Conservation (phyloP, 1,284 basidiomycete genomes). For the Ustilago crameri region DNA sequence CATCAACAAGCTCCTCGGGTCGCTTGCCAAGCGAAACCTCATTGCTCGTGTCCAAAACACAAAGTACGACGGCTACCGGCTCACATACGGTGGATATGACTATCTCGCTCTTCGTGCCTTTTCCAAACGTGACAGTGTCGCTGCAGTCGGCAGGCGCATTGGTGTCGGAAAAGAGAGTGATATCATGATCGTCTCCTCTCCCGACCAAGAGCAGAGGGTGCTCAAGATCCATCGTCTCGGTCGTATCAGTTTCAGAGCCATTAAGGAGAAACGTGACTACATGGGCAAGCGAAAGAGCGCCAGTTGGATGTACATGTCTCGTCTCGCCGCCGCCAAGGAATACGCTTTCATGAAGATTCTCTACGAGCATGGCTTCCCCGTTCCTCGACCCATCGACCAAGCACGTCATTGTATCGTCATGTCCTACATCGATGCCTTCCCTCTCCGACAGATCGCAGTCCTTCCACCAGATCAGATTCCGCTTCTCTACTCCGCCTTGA, state of each 20-base stretch:
- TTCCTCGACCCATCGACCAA: conserved; percentile 92
- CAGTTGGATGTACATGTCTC: conserved; percentile 99
- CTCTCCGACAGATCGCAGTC: conserved; percentile 90
- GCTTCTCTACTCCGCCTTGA: conserved; percentile 87
- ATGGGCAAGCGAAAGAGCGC: conserved; percentile 93
- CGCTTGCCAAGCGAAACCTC: conserved; percentile 88
- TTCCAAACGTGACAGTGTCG: conserved; percentile 73
- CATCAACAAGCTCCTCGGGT: conserved; percentile 90
- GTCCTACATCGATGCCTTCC: conserved; percentile 93
- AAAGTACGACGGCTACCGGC: conserved; percentile 94
- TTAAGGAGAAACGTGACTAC: conserved; percentile 97
- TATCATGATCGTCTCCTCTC: conserved; percentile 90
- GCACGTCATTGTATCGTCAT: conserved; percentile 94
- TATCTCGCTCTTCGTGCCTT: conserved; percentile 93
- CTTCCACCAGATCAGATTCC: conserved; percentile 79
- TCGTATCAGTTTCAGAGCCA: conserved; percentile 92
- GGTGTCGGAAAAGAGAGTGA: conserved; percentile 99
- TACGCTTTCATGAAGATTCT: conserved; percentile 99
- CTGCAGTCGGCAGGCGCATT: conserved; percentile 88
- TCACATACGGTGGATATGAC: conserved; percentile 98
- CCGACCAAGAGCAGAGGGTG: conserved; percentile 84
- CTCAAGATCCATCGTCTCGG: conserved; percentile 93
- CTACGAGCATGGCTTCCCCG: conserved; percentile 92
- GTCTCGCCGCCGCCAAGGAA: conserved; percentile 94
- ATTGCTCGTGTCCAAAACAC: conserved; percentile 89